Conservation (phyloP, 495 filamentous ascomycete species). For the Elaphomyces granulatus region DNA sequence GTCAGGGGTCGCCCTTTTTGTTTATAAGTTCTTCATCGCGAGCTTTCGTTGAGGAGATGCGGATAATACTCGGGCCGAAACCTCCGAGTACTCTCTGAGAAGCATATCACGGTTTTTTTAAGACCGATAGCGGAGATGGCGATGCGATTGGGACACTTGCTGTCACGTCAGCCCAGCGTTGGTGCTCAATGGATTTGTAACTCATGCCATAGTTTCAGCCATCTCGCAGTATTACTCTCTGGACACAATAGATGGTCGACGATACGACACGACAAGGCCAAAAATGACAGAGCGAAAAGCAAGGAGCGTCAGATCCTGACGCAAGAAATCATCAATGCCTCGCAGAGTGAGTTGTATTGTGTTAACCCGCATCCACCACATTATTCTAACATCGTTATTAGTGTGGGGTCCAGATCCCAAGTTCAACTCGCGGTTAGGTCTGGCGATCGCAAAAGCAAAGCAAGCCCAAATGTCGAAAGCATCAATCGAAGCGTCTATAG, state of each 20-base stretch:
- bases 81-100: background rate
- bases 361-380: background rate
- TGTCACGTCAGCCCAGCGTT: slow-evolving; percentile 7
- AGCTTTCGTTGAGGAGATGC: slow-evolving; percentile 1
- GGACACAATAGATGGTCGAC: slow-evolving; percentile 91
- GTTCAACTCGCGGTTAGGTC: slow-evolving; percentile 58
- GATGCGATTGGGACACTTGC: background rate
- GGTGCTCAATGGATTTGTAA: slow-evolving; percentile 7
- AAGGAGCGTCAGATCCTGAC: slow-evolving; percentile 35
- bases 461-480: slow-evolving; percentile 74
- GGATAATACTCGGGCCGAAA: slow-evolving; percentile 11
- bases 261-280: slow-evolving; percentile 87
- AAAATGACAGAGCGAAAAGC: slow-evolving; percentile 47
- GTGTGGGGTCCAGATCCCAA: slow-evolving; percentile 55
- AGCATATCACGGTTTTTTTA: background rate
- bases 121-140: too few species aligned
- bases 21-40: background rate
- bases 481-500: slow-evolving; percentile 68
- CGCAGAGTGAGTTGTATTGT: slow-evolving; percentile 30
- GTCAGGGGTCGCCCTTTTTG: too few species aligned
- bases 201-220: slow-evolving; percentile 33
- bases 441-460: slow-evolving; percentile 64
- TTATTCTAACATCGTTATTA: slow-evolving; percentile 8
- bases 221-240: slow-evolving; percentile 34
- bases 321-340: slow-evolving; percentile 39